Conservation (phyloP, 2,329 filamentous ascomycete genomes). For the Blastomyces parvus region DNA sequence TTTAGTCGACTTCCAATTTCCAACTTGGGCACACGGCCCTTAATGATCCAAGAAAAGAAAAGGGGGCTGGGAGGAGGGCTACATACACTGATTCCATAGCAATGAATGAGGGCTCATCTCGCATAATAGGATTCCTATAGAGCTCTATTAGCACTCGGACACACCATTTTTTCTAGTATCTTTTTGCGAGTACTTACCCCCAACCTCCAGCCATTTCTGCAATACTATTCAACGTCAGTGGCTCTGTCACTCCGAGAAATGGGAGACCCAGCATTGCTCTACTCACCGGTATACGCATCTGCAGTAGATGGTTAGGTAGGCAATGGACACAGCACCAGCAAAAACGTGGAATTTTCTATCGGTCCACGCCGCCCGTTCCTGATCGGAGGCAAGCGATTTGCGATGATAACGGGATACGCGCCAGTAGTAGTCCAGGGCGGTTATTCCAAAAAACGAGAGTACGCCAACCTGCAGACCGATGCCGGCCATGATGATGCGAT, state of each 20-base stretch:
- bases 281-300: constrained; percentile 38
- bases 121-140: background rate
- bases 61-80: too few relatives aligned
- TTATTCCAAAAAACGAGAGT: constrained; percentile 31
- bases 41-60: background rate
- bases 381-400: background rate
- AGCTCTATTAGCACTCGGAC: background rate
- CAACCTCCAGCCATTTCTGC: constrained; percentile 44
- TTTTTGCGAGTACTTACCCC: constrained; percentile 21
- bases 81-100: constrained; percentile 4
- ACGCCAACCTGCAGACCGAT: constrained; percentile 46
- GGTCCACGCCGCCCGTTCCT: constrained; percentile 6
- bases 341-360: constrained; percentile 20
- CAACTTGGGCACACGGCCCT: background rate
- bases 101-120: background rate
- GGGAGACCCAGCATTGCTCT: background rate
- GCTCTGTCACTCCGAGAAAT: background rate
- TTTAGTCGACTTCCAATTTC: background rate
- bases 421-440: constrained; percentile 35
- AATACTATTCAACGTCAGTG: constrained; percentile 27
- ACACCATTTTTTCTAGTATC: background rate
- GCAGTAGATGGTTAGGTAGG: constrained; percentile 34
- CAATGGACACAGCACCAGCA: constrained; percentile 25
- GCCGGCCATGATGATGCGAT: constrained; percentile 50
- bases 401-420: constrained; percentile 14